Conservation (phyloP, 2,329 filamentous ascomycete genomes). For the Nemania diffusa region DNA sequence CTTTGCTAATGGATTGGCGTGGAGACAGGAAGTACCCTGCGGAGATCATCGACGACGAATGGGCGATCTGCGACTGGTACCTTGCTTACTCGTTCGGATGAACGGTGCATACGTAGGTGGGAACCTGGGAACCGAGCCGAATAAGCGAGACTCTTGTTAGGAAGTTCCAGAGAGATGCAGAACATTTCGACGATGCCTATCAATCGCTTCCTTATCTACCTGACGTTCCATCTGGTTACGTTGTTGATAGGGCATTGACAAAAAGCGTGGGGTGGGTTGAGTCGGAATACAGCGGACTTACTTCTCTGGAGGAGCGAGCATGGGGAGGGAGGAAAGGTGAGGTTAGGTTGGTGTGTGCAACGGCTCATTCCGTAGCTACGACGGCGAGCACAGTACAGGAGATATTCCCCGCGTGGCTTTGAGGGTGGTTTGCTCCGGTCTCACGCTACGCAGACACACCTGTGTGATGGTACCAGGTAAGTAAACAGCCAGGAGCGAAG, state of each 20-base stretch:
- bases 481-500: conserved; percentile 25
- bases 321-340: neutral
- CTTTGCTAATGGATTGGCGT: conserved; percentile 1
- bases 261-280: neutral
- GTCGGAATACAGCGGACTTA: conserved; percentile 11
- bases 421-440: conserved; percentile 17
- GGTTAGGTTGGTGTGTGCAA: conserved; percentile 11
- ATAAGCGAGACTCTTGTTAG: conserved; percentile 27
- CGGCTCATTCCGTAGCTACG: conserved; percentile 16
- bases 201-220: conserved; percentile 2
- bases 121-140: conserved; percentile 24
- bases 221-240: neutral
- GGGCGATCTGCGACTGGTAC: conserved; percentile 35
- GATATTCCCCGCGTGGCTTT: conserved; percentile 19
- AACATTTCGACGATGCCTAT: conserved; percentile 20
- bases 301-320: neutral
- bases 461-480: conserved; percentile 18
- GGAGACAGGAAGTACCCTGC: conserved; percentile 31
- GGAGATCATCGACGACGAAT: conserved; percentile 34
- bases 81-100: conserved; percentile 38
- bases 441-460: conserved; percentile 22
- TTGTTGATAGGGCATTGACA: conserved; percentile 13
- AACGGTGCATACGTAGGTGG: conserved; percentile 28
- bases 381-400: conserved; percentile 7
- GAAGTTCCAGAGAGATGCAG: conserved; percentile 14